Percentiles rank a stretch among this genome's conserved stretches.
phyloP scores from a whole-genome alignment of 2,329 filamentous ascomycete genomes.

The Arthrinium phaeospermum region DNA sequence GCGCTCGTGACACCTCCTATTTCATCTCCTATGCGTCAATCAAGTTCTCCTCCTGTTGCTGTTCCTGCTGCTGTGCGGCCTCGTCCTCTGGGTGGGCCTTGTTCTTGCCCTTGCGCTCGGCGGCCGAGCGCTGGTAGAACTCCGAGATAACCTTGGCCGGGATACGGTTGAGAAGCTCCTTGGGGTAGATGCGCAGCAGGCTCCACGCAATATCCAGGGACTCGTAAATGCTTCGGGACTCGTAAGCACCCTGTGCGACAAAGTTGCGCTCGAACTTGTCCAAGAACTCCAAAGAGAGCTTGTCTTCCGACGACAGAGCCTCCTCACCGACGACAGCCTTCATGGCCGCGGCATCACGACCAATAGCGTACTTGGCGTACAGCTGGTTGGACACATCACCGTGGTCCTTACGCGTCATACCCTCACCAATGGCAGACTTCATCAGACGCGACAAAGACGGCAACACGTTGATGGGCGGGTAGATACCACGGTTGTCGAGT shows the following conservation, averaged over 20 bases:
- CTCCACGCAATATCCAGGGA: conserved; percentile 97
- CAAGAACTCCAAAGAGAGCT: conserved; percentile 95
- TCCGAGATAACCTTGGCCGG: conserved; percentile 83
- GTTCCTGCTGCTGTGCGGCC: conserved; percentile 45
- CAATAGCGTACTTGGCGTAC: conserved; percentile 99
- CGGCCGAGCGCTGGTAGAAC: conserved; percentile 75
- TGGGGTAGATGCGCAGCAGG: conserved; percentile 94
- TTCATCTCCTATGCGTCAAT: conserved; percentile 58
- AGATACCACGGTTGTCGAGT: conserved; percentile 94
- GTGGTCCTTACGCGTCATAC: conserved; percentile 95
- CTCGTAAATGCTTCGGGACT: conserved; percentile 89
- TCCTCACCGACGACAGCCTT: conserved; percentile 99
- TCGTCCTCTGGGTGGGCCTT: conserved; percentile 47
- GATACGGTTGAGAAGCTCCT: conserved; percentile 96
- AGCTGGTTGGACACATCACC: conserved; percentile 99
- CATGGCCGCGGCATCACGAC: conserved; percentile 97
- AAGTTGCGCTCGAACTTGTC: conserved; percentile 98
- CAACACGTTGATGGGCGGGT: conserved; percentile 97
- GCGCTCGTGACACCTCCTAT: neutral
- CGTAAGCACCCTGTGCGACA: conserved; percentile 90
- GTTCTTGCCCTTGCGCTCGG: conserved; percentile 66
- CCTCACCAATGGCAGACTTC: conserved; percentile 99
- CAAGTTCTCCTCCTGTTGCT: conserved; percentile 60
- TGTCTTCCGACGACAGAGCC: conserved; percentile 92
- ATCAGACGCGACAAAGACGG: conserved; percentile 98